Base-by-base conservation (phyloP, 768 basidiomycete genomes). In the Russula emetica region DNA sequence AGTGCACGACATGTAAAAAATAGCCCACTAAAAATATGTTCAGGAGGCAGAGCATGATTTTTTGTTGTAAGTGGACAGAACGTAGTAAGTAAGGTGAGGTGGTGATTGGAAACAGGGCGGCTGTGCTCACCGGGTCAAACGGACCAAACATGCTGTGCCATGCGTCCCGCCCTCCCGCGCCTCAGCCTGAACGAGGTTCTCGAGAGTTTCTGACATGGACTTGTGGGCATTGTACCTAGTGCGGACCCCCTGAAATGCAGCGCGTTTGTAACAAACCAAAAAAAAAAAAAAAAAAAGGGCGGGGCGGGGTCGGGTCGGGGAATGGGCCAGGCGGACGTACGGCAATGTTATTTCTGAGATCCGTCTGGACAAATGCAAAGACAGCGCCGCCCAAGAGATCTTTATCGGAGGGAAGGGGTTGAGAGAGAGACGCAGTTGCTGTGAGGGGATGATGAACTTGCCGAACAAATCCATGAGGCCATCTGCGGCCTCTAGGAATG, bases 401-500 rank as follows among this genome's bases (percentile, higher is more conserved):
- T 88, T 10, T 28, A 47, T 14, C 11, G 45, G n/a, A 47, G 20
- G 57, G 44, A n/a, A 16, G 16, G 28, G 55, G 16, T 16, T 14
- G 34, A 34, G 38, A n/a, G 4, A 26, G 18, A 20, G 24, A 11
- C 20, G 60, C 14, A 13, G 32, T 24, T 47, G 53, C 5, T 24
- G 68, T 49, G 67, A 34, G 45, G 36, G 56, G 34, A 28, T 65
- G 60, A 47, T 64, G 56, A 13, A 62, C 82, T 62, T 66, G 87
- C 88, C 86, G 71, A 90, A 90, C 77, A 90, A 77, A 59, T 82
- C 77, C 18, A 88, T 79, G 30, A 98, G 80, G 20, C 92, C 94
- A 74, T 96, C 92, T 22, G 92, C 85, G 0, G 95, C 95, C 71
- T 92, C 87, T 52, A 94, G 79, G 78, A 98, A 98, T 14, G 81